These are phyloP conservation scores for Tetracladium setigerum DNA, from an alignment of 495 filamentous ascomycete species.

Conservation along the genomic window DNA sequence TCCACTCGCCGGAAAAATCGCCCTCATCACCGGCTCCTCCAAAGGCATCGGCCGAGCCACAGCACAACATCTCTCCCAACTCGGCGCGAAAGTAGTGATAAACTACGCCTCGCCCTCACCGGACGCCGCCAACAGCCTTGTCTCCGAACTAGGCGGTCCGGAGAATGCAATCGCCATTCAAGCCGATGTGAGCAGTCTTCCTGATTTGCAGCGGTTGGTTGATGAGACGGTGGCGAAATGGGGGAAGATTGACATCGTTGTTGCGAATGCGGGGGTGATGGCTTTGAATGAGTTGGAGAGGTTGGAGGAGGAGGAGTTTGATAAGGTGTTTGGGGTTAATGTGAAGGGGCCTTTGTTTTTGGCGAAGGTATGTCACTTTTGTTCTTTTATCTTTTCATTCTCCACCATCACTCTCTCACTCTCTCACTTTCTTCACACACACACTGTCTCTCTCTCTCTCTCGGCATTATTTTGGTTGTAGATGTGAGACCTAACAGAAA, in stretches of 20 bases:
- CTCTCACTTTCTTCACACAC: background rate
- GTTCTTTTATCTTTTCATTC: background rate
- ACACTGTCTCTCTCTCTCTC: background rate
- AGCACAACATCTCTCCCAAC: constrained; percentile 41
- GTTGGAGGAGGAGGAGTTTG: constrained; percentile 53
- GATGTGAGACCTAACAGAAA: background rate
- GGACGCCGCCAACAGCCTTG: constrained; percentile 47
- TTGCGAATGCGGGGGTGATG: constrained; percentile 53
- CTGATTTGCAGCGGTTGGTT: constrained; percentile 56
- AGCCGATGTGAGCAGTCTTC: constrained; percentile 53
- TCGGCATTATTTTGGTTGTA: too few species aligned
- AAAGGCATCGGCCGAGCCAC: constrained; percentile 61
- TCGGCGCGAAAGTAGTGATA: constrained; percentile 58
- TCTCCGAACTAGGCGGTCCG: constrained; percentile 40
- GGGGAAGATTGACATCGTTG: constrained; percentile 58
- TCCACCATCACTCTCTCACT: too few species aligned
- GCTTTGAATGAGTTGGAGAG: constrained; percentile 45
- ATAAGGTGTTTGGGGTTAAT: constrained; percentile 46
- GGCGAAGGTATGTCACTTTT: constrained; percentile 35
- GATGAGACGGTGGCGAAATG: constrained; percentile 50
- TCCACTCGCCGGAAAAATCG: constrained; percentile 47
- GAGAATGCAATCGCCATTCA: constrained; percentile 48
- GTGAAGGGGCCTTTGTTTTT: constrained; percentile 66
- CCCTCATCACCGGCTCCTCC: constrained; percentile 57
- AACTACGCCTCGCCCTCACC: constrained; percentile 42